Evolutionary conservation across 2,329 filamentous ascomycete species (phyloP), one percentile per base, ranked within the genome.

Genomic region (Penicillium rolfsii): DNA sequence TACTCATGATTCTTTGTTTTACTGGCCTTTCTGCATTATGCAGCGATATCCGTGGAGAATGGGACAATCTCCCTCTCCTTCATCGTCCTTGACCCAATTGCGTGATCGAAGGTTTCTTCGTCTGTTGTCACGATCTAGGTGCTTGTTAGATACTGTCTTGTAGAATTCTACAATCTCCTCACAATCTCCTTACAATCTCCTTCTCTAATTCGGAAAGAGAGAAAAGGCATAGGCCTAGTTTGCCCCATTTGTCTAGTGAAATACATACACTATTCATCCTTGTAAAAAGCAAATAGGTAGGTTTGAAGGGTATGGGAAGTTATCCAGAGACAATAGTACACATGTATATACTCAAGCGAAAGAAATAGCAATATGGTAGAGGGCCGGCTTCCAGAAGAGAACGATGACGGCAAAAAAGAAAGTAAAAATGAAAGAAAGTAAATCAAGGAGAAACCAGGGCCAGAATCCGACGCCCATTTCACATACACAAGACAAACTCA

Each of bases 21-120:
- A 60, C 60, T 70, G 58, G 63, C 55, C 64, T 67, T 68, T 69
- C 62, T 70, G 62, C 67, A 70, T 68, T 69, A 72, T 73, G 70
- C 70, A 72, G 72, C 70, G 72, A 74, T 74, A 73, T 71, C 70
- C 71, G 65, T 67, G 72, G 71, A 71, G 70, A 55, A 56, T 59
- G 66, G 66, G 66, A 63, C 58, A 67, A 64, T 67, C 59, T 63
- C 63, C 66, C 60, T 58, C 66, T 72, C 68, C 65, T 59, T 70
- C 62, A 55, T 69, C 57, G 58, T 67, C 54, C 63, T 70, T 67
- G 65, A 69, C 63, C 26, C 71, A 74, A 74, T 74, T 72, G 68
- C 71, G 74, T 72, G 67, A 67, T 70, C 59, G 69, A 69, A 68
- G 65, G 59, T 69, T 71, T 64, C 63, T 69, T 70, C 69, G 60